A percentile compares a stretch with the other conserved stretches of the same genome.
Evolutionary conservation across 2,329 filamentous ascomycete species (phyloP).

Genomic region (Didymella glomerata): DNA sequence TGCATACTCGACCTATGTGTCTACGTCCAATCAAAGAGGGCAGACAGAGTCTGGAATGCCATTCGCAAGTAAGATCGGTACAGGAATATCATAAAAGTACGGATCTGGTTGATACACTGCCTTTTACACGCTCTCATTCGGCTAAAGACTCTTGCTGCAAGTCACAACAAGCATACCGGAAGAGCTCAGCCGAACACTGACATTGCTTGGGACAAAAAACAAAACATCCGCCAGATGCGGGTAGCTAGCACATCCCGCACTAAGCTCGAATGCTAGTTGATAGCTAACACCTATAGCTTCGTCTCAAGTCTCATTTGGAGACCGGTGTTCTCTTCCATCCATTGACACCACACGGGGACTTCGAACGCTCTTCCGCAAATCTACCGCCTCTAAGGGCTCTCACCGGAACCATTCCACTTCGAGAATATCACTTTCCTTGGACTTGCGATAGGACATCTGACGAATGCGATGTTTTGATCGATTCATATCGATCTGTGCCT

Average conservation of each 20-base stretch:
- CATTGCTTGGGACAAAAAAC: background rate
- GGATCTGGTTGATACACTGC: background rate
- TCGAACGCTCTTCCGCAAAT: background rate
- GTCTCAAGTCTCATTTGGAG: background rate
- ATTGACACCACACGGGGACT: background rate
- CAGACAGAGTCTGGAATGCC: background rate
- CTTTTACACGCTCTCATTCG: background rate
- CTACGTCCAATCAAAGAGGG: background rate
- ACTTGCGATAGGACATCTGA: background rate
- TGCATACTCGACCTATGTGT: background rate
- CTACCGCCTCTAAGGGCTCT: background rate
- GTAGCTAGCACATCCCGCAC: background rate
- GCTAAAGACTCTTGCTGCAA: background rate
- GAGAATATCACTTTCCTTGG: background rate
- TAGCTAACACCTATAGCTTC: background rate
- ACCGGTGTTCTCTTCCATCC: background rate
- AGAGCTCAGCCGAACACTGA: background rate
- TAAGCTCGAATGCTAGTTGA: background rate
- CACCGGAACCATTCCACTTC: background rate
- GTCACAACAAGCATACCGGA: background rate
- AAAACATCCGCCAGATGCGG: background rate
- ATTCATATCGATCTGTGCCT: background rate
- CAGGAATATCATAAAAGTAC: background rate
- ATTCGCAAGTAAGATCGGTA: background rate
- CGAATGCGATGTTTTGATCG: background rate